Base-by-base conservation (phyloP, 1,284 basidiomycete genomes). In the Vanrija sp. region DNA sequence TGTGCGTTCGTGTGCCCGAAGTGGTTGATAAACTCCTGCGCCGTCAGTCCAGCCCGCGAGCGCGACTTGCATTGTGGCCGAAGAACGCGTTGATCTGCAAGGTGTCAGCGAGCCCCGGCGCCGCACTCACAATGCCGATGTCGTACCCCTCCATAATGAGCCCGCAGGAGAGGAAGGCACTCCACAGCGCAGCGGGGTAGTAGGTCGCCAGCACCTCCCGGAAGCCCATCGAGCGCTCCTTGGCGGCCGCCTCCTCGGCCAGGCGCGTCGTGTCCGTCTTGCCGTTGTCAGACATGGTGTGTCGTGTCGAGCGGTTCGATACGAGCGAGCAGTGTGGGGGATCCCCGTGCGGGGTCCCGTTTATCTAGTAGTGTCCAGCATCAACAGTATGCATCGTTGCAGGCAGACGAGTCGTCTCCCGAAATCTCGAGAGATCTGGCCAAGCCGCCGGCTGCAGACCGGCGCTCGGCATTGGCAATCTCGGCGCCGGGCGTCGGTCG, bases 1-100 rank as follows among this genome's bases (percentile, higher is more conserved):
- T 44, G 37, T 3, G 31, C 8, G 8, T 42, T 39, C 9, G 27
- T 36, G 16, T 47, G 38, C 10, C 66, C 66, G 46, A 64, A 68
- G 20, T 57, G 49, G 3, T 51, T 37, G 5, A 53, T 31, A 49
- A 72, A 77, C 9, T 64, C 16, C 39, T 20, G 22, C 18, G 22
- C 62, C 9, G 69, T 72, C 47, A 71, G 65, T 18, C 73, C 75
- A 56, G 69, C 77, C 59, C 73, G 76, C 6, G 56, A 62, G 20
- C 68, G 72, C 42, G 75, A 65, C 57, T 57, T 23, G 7, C 7
- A 15, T 39, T n/a, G 1, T 39, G 19, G 10, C 38, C 38, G 19
- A 39, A 39, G 38, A 31, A 31, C 9, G 31, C 31, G 31, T 31
- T 31, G 31, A 31, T 31, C 31, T 31, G 12, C 31, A 31, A n/a